Evolutionary conservation across 2,329 filamentous ascomycete genomes (phyloP).

Genomic region (Paecilomyces sp.): DNA sequence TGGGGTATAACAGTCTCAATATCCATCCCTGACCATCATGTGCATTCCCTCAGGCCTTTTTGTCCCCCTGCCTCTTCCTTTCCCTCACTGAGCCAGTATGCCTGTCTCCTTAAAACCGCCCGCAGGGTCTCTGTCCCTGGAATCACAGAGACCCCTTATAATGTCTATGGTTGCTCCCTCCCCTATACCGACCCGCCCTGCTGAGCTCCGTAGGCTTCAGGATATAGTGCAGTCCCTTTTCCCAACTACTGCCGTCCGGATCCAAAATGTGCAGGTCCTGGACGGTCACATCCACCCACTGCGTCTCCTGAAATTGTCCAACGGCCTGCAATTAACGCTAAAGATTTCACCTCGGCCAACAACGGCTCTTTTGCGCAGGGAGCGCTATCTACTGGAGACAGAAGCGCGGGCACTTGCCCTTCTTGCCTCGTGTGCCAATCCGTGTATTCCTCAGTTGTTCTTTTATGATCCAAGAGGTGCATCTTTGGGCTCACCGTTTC

Average conservation of each 20-base stretch:
- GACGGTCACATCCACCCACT: slow-evolving; percentile 29
- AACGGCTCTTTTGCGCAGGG: slow-evolving; percentile 32
- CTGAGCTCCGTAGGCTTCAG: slow-evolving; percentile 18
- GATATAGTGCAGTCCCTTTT: slow-evolving; percentile 24
- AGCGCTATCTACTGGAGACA: slow-evolving; percentile 30
- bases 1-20: neutral
- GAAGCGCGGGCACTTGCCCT: slow-evolving; percentile 33
- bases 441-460: slow-evolving; percentile 31
- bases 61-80: neutral
- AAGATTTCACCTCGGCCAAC: slow-evolving; percentile 28
- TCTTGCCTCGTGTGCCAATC: slow-evolving; percentile 22
- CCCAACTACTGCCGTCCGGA: slow-evolving; percentile 19
- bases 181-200: slow-evolving; percentile 1
- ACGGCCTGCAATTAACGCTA: slow-evolving; percentile 28
- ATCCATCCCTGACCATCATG: neutral
- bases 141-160: slow-evolving; percentile 4
- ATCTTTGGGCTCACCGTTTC: slow-evolving; percentile 23
- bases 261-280: slow-evolving; percentile 18
- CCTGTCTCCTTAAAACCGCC: neutral
- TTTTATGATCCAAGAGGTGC: slow-evolving; percentile 25
- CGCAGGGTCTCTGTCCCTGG: slow-evolving; percentile 1
- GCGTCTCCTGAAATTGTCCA: slow-evolving; percentile 29
- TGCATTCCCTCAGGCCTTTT: neutral
- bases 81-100: neutral
- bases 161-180: neutral